phyloP scores from a whole-genome alignment of 495 filamentous ascomycete genomes.

The Hyaloscypha finlandica region DNA sequence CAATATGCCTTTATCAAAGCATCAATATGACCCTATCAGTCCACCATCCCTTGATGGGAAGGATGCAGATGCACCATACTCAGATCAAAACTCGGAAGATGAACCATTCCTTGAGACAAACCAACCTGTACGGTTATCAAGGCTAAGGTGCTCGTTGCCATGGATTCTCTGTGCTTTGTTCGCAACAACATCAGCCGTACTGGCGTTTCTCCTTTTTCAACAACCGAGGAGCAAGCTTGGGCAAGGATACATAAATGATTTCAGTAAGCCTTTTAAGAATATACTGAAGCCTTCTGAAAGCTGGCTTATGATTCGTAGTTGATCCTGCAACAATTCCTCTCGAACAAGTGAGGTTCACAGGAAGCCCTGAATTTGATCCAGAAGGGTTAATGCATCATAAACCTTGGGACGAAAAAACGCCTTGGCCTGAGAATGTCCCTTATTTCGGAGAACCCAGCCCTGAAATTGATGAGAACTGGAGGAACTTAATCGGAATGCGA shows the following conservation, averaged over 20 bases:
- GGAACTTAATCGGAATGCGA: conserved; percentile 13
- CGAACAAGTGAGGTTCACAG: conserved; percentile 12
- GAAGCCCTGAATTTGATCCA: conserved; percentile 8
- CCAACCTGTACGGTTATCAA: not conserved
- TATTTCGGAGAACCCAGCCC: conserved; percentile 20
- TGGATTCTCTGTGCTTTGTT: conserved; percentile 9
- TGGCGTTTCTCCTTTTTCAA: conserved; percentile 3
- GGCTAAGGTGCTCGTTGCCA: not conserved
- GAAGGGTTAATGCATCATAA: conserved; percentile 11
- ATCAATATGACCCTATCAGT: conserved; percentile 4
- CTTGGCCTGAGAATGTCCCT: conserved; percentile 12
- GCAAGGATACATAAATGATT: conserved; percentile 7
- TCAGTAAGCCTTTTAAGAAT: conserved; percentile 4
- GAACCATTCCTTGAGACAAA: conserved; percentile 12
- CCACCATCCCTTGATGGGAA: conserved; percentile 6
- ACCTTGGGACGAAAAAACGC: conserved; percentile 4
- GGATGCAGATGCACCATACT: conserved; percentile 1
- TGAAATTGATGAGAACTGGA: conserved; percentile 21
- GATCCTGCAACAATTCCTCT: conserved; percentile 19
- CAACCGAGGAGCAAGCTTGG: not conserved
- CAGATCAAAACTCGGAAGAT: conserved; percentile 12
- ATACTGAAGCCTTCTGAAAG: not conserved
- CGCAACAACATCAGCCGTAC: not conserved
- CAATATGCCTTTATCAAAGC: not conserved
- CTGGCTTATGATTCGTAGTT: not conserved